Evolutionary conservation across 176 grass and related monocot species (phyloP).

Genomic region (Lolium perenne): DNA sequence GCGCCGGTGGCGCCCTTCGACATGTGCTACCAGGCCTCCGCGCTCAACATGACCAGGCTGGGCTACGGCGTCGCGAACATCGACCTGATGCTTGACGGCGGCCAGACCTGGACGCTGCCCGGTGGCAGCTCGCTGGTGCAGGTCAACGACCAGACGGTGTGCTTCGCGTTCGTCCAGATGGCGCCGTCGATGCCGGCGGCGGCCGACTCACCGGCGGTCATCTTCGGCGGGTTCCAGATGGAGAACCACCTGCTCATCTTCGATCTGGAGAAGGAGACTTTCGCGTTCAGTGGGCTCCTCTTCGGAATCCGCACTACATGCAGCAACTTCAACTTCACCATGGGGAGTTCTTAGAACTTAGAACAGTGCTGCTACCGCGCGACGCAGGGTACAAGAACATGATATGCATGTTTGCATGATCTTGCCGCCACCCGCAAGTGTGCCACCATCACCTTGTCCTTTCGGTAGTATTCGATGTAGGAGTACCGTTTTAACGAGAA

Average conservation of each 20-base stretch:
- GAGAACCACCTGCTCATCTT: conserved; percentile 42
- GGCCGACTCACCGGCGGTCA: conserved; percentile 31
- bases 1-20: background rate
- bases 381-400: too few relatives aligned
- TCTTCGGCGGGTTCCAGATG: conserved; percentile 43
- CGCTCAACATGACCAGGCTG: background rate
- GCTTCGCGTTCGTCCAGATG: conserved; percentile 39
- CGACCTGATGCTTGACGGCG: conserved; percentile 39
- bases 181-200: background rate
- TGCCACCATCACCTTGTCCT: too few relatives aligned
- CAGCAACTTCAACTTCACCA: conserved; percentile 49
- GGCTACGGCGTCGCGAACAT: conserved; percentile 24
- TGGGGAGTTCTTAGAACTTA: background rate
- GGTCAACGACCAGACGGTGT: background rate
- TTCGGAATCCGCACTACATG: background rate
- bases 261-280: conserved; percentile 31
- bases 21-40: conserved; percentile 30
- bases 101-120: conserved; percentile 24
- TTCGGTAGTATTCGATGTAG: too few relatives aligned
- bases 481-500: too few relatives aligned
- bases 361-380: too few relatives aligned
- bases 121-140: conserved; percentile 41
- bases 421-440: too few relatives aligned
- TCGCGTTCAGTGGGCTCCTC: conserved; percentile 36
- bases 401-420: too few relatives aligned